These are phyloP conservation scores for Hydnomerulius pinastri DNA, from an alignment of 768 basidiomycete genomes.

Conservation along the genomic window DNA sequence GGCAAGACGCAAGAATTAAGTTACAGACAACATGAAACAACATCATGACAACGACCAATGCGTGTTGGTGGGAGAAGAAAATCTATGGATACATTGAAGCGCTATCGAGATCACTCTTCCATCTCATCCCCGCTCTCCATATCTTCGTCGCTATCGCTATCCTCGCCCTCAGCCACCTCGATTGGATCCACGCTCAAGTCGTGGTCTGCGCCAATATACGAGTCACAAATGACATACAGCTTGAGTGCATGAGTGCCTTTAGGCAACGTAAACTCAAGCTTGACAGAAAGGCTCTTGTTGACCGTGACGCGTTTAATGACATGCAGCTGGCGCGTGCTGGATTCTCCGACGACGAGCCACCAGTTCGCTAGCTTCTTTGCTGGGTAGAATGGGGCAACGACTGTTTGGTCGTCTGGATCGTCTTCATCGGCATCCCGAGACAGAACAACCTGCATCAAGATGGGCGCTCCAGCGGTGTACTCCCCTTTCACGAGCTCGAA, in stretches of 20 bases:
- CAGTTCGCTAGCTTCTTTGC: slow-evolving; percentile 89
- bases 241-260: slow-evolving; percentile 83
- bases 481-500: slow-evolving; percentile 86
- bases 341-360: slow-evolving; percentile 97
- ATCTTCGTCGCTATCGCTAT: slow-evolving; percentile 78
- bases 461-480: slow-evolving; percentile 83
- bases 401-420: slow-evolving; percentile 70
- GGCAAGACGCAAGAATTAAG: too few species aligned
- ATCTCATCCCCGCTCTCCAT: slow-evolving; percentile 69
- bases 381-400: slow-evolving; percentile 95
- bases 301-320: slow-evolving; percentile 87
- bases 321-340: slow-evolving; percentile 75
- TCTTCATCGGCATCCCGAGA: slow-evolving; percentile 83
- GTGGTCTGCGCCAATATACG: slow-evolving; percentile 90
- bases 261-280: slow-evolving; percentile 87
- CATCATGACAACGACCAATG: background rate
- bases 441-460: slow-evolving; percentile 77
- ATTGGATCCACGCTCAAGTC: slow-evolving; percentile 83
- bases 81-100: background rate
- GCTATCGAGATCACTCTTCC: slow-evolving; percentile 41
- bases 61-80: background rate
- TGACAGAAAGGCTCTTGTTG: slow-evolving; percentile 67
- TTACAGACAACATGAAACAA: too few species aligned
- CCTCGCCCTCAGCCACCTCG: slow-evolving; percentile 89
- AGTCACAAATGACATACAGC: slow-evolving; percentile 91